Conservation (phyloP, 345 rosid genomes). For the Hibiscus mutabilis region DNA sequence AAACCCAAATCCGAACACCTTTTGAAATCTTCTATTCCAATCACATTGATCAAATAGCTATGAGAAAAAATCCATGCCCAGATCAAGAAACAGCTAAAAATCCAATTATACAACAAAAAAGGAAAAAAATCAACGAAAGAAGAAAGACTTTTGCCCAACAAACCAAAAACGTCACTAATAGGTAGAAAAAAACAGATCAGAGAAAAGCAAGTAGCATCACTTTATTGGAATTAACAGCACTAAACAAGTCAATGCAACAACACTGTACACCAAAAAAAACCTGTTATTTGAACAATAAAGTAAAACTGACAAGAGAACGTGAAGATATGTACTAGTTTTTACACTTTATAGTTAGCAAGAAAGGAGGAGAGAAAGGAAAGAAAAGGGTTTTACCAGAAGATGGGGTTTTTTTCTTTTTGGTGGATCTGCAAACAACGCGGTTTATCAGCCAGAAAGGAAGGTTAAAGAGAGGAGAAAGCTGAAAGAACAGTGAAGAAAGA, state of each 20-base stretch:
- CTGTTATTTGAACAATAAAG: neutral
- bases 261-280: neutral
- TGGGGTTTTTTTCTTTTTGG: neutral
- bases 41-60: conserved; percentile 1
- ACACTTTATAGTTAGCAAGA: neutral
- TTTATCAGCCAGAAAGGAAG: conserved; percentile 10
- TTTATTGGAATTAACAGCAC: neutral
- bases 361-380: neutral
- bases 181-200: neutral
- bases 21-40: neutral
- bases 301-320: neutral
- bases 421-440: conserved; percentile 14
- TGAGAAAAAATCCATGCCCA: conserved; percentile 4
- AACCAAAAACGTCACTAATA: neutral
- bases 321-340: neutral
- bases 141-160: conserved; percentile 2
- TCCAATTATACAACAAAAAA: neutral
- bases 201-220: conserved; percentile 1
- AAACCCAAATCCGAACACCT: neutral
- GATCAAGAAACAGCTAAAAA: neutral
- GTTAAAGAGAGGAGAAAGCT: conserved; percentile 2
- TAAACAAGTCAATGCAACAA: neutral
- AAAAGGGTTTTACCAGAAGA: conserved; percentile 6
- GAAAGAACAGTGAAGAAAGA: conserved; percentile 1
- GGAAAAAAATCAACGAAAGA: neutral